Evolutionary conservation across 805 yeast species (phyloP), one percentile per base, ranked within the genome.

Genomic region (Starmerella lactis-condensi): DNA sequence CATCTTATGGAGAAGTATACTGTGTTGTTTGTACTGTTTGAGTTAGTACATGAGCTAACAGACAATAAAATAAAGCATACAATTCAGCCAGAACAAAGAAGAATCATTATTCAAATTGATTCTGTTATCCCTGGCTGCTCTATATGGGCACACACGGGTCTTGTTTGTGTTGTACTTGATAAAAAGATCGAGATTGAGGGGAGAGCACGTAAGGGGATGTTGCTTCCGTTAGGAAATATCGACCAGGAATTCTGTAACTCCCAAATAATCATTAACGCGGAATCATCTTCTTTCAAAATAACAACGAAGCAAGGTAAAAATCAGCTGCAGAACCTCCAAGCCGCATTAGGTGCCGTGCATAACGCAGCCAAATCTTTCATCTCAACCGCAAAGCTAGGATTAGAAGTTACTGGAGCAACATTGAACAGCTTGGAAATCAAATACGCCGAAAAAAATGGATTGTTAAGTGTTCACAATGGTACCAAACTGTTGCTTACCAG

Each of bases 31-130:
- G 45, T 41, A 14, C 41, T 52, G 17, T 49, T 47, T 25, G 46
- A 51, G 18, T 38, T 53, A 14, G 36, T 48, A 29, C 40, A 44
- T 9, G 53, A 52, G 28, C 45, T 53, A 12, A 41, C 40, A 13
- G 32, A 34, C 6, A 42, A 43, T 6, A 31, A 37, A 5, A 39
- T 46, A 11, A 32, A 35, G n/a, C 47, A 44, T 34, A 25, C 29
- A 9, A 30, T 27, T 16, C 28, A 25, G 24, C 39, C 39, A 22
- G 33, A 29, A 2, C 21, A 21, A 6, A 36, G 25, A 10, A 22
- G 17, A 3, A 32, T 40, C n/a, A 35, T 41, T 9, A 33, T 39
- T 2, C 44, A 45, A 22, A 17, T 41, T 17, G 23, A 29, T 6
- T 31, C 43, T 10, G 29, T 45, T 9, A 23, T 34, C 3, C 36